These are phyloP conservation scores for Prunus armeniaca DNA, from an alignment of 306 rosid genomes.

Conservation along the genomic window DNA sequence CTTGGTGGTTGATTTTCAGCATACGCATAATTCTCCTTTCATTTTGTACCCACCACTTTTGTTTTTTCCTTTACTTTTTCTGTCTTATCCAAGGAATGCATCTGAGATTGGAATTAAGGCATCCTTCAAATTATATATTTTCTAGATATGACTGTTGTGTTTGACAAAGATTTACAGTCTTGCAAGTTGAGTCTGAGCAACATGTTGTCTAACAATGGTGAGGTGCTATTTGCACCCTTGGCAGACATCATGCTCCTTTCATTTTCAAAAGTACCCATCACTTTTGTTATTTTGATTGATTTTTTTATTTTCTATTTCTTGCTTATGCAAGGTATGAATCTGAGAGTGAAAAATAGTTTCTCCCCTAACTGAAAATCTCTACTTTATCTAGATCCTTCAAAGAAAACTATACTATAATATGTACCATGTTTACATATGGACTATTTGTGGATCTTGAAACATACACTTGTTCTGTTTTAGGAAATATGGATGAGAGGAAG, in stretches of 20 bases:
- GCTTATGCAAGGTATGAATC: not conserved
- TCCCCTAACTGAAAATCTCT: not conserved
- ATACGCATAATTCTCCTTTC: not conserved
- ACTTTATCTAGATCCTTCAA: not conserved
- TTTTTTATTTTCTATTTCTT: not conserved
- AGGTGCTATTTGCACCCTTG: slow-evolving; percentile 1
- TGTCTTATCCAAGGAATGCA: not conserved
- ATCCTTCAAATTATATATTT: not conserved
- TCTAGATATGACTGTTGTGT: not conserved
- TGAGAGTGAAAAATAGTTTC: not conserved
- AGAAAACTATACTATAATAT: not conserved
- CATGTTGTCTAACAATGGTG: not conserved
- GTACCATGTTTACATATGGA: slow-evolving; percentile 11
- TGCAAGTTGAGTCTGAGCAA: not conserved
- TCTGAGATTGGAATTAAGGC: too few relatives aligned
- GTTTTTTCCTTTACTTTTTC: not conserved
- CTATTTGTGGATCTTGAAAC: slow-evolving; percentile 22
- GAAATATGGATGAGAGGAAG: slow-evolving; percentile 21
- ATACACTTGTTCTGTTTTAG: not conserved
- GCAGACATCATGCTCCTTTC: not conserved
- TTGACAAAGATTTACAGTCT: slow-evolving; percentile 19
- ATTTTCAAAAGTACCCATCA: not conserved
- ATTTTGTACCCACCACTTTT: not conserved
- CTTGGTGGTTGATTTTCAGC: not conserved
- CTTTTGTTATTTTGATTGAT: not conserved